Conservation (phyloP, 1,284 basidiomycete species). For the Flammula alnicola region DNA sequence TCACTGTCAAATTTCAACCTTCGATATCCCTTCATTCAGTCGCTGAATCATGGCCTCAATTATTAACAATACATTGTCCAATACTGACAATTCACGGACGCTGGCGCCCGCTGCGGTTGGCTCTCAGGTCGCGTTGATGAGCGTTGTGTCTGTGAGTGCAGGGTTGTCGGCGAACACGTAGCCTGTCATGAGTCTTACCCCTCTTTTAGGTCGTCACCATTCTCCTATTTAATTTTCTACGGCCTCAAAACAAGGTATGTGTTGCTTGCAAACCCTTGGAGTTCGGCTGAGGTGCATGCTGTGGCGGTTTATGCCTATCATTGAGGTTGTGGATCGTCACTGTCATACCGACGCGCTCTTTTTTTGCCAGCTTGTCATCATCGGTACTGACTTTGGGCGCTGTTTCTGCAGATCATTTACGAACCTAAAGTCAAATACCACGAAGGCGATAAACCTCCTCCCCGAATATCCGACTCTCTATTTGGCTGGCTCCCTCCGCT, state of each 20-base stretch:
- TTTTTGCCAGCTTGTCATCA: conserved; percentile 7
- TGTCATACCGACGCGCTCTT: conserved; percentile 6
- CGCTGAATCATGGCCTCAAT: conserved; percentile 22
- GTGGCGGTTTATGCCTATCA: conserved; percentile 1
- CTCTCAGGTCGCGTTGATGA: conserved; percentile 80
- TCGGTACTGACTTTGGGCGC: not conserved
- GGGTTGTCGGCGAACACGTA: not conserved
- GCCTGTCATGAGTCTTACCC: not conserved
- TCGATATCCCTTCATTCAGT: conserved; percentile 4
- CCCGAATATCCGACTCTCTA: conserved; percentile 80
- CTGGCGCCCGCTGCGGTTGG: conserved; percentile 84
- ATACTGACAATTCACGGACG: conserved; percentile 53
- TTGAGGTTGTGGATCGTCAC: not conserved
- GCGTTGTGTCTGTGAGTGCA: conserved; percentile 63
- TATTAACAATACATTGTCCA: conserved; percentile 47
- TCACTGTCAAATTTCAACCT: no score
- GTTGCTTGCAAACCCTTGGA: not conserved
- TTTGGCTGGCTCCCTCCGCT: conserved; percentile 92
- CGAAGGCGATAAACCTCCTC: conserved; percentile 79
- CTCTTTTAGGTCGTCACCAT: conserved; percentile 59
- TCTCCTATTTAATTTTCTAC: conserved; percentile 75
- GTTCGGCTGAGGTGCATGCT: not conserved
- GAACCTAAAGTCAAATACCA: conserved; percentile 91
- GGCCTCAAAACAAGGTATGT: conserved; percentile 77
- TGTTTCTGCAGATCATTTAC: conserved; percentile 59